Evolutionary conservation across 208 protist species (phyloP), one percentile per base, ranked within the genome.

Genomic region (Trypanosoma avium): DNA sequence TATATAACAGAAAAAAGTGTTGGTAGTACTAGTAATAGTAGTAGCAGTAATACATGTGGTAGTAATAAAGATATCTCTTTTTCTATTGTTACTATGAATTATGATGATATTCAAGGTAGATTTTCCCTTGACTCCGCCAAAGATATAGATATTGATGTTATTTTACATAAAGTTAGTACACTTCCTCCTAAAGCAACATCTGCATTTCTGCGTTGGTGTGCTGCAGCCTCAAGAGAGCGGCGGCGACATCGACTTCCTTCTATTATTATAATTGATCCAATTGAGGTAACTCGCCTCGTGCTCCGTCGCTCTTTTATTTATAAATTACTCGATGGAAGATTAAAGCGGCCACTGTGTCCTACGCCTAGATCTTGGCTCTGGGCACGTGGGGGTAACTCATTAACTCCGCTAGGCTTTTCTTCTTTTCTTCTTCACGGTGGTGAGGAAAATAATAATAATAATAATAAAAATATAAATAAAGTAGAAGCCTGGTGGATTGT

Each of bases 101-200:
- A 86, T 64, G 77, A 91, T 49, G 42, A 24, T 3, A n/a, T 48
- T 1, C 24, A 65, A 12, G 42, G 79, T 30, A 57, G 60, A 33
- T 77, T 94, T 65, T 42, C 21, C 21, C 45, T 38, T 17, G 61
- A 59, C 17, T 65, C 57, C 13, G 65, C 55, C 10, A 30, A 54
- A 13, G 27, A 71, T 46, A 33, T 54, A 2, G 56, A 75, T 19
- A 77, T 87, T 15, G 78, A 92, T 58, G 79, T 91, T 49, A 67
- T 94, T n/a, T 58, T 94, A 6, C 88, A 94, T 69, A 94, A 94
- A 66, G 73, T 90, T 19, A 75, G 79, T 38, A 84, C 85, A 46
- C 84, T 89, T 22, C 54, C 60, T 12, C 63, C 67, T 40, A 58
- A 55, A 2, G 83, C 82, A 15, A 70, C 66, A 7, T 50, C 29